Conservation (phyloP, 148 eudicot genomes). For the Fagopyrum tataricum region DNA sequence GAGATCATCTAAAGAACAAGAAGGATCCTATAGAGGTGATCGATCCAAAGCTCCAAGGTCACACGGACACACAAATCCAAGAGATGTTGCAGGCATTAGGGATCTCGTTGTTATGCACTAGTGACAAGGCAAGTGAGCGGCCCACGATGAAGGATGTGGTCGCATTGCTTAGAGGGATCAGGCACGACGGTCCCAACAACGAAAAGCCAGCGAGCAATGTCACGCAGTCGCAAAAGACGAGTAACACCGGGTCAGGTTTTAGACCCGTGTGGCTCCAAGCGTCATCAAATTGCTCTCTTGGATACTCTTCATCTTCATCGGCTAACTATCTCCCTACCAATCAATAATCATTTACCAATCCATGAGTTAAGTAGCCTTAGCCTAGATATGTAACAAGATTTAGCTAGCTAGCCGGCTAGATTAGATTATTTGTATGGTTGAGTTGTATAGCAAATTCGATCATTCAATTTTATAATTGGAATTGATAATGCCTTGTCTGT, state of each 20-base stretch:
- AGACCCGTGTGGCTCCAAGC: slow-evolving; percentile 43
- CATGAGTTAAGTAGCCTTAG: too few relatives aligned
- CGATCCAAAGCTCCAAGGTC: slow-evolving; percentile 63
- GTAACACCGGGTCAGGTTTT: slow-evolving; percentile 25
- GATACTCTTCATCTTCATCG: slow-evolving; percentile 59
- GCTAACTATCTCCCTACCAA: slow-evolving; percentile 25
- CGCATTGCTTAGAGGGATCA: slow-evolving; percentile 53
- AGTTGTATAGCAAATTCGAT: slow-evolving; percentile 11
- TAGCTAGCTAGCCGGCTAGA: not conserved
- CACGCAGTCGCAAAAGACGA: slow-evolving; percentile 19
- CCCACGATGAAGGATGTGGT: slow-evolving; percentile 94
- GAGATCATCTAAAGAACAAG: slow-evolving; percentile 67
- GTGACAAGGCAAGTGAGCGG: slow-evolving; percentile 66
- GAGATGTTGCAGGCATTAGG: slow-evolving; percentile 91
- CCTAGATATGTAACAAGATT: not conserved
- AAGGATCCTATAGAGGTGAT: slow-evolving; percentile 55
- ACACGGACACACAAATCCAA: slow-evolving; percentile 64
- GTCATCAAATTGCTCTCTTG: slow-evolving; percentile 53
- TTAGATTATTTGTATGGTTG: slow-evolving; percentile 1
- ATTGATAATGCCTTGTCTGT: not conserved
- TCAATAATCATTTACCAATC: slow-evolving; percentile 18
- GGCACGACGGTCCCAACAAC: slow-evolving; percentile 34
- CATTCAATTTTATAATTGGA: not conserved
- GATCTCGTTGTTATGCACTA: slow-evolving; percentile 74
- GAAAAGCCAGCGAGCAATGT: slow-evolving; percentile 25